A percentile compares a stretch with the other conserved stretches of the same genome.
These are phyloP conservation scores for Leccinum fallax DNA, from an alignment of 1,284 basidiomycete species.

Conservation along the genomic window DNA sequence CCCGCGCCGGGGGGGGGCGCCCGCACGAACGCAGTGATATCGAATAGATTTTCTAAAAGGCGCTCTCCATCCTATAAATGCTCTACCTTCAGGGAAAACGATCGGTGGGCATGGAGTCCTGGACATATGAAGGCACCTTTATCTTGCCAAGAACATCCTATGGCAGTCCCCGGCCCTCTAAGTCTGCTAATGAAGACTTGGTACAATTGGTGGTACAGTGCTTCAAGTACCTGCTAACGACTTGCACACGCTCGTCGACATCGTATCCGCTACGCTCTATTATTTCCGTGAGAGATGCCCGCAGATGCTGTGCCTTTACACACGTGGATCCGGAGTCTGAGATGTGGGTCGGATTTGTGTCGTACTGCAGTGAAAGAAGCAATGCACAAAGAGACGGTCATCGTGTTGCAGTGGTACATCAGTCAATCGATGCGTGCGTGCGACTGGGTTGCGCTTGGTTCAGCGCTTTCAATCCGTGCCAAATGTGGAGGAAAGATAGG, in stretches of 20 bases:
- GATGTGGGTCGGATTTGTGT: slow-evolving; percentile 23
- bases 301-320: slow-evolving; percentile 32
- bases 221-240: neutral
- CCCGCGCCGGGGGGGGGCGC: too few relatives aligned
- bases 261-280: slow-evolving; percentile 26
- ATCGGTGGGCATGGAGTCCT: too few relatives aligned
- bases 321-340: slow-evolving; percentile 22
- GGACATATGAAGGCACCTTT: slow-evolving; percentile 18
- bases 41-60: too few relatives aligned
- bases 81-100: too few relatives aligned
- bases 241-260: slow-evolving; percentile 33
- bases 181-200: slow-evolving; percentile 19
- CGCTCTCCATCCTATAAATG: too few relatives aligned
- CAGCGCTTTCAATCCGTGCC: neutral
- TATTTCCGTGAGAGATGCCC: slow-evolving; percentile 28
- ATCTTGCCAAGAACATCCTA: slow-evolving; percentile 21
- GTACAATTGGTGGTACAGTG: slow-evolving; percentile 7
- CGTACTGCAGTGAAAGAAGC: slow-evolving; percentile 26
- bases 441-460: slow-evolving; percentile 29
- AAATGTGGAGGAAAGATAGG: too few relatives aligned
- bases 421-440: slow-evolving; percentile 17
- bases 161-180: slow-evolving; percentile 8
- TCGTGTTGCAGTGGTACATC: slow-evolving; percentile 25
- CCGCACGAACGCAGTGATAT: too few relatives aligned
- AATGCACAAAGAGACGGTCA: slow-evolving; percentile 28